phyloP scores from a whole-genome alignment of 495 filamentous ascomycete genomes.

The Trichoderma gamsii region DNA sequence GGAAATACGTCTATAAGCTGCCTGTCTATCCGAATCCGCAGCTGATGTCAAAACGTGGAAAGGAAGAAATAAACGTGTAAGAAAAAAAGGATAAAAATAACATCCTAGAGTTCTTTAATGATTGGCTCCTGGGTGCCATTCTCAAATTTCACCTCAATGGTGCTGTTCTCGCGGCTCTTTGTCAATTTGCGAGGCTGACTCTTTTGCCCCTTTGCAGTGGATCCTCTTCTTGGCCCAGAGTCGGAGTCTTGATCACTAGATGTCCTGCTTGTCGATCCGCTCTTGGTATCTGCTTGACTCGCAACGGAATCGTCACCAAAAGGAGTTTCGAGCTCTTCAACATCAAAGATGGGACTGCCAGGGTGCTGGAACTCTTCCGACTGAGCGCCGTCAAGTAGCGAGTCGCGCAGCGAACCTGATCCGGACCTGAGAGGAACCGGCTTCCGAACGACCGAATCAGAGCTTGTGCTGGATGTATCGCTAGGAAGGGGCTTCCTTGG shows the following conservation, averaged over 20 bases:
- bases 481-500: constrained; percentile 3
- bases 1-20: constrained; percentile 16
- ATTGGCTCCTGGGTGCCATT: not conserved
- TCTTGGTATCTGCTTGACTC: constrained; percentile 9
- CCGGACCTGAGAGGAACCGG: not conserved
- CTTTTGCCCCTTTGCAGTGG: constrained; percentile 16
- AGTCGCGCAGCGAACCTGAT: not conserved
- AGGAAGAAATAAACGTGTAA: not conserved
- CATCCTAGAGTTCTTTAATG: not conserved
- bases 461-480: not conserved
- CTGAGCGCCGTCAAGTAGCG: not conserved
- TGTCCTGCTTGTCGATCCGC: not conserved
- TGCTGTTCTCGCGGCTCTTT: constrained; percentile 25
- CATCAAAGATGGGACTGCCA: constrained; percentile 4
- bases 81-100: not conserved
- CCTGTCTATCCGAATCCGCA: constrained; percentile 12
- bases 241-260: constrained; percentile 10
- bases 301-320: constrained; percentile 11
- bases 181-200: constrained; percentile 26
- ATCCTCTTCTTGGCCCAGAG: not conserved
- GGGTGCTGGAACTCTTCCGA: not conserved
- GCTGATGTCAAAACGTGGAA: not conserved
- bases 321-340: constrained; percentile 2
- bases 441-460: not conserved
- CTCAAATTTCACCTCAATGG: not conserved